These are phyloP conservation scores for Phytophthora multivora DNA, from an alignment of 352 stramenopile genomes.

Conservation along the genomic window DNA sequence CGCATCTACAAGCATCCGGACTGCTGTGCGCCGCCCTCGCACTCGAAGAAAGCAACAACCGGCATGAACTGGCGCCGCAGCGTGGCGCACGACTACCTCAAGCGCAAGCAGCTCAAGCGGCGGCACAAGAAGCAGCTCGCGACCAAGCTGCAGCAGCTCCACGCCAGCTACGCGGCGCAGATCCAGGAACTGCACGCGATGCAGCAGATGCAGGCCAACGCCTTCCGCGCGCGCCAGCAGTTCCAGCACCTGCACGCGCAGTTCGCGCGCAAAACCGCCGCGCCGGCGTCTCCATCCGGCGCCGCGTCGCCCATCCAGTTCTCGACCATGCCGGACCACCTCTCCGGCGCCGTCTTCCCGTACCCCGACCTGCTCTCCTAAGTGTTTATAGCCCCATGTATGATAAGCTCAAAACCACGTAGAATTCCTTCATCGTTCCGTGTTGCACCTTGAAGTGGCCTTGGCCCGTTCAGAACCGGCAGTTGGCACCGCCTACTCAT, in stretches of 20 bases:
- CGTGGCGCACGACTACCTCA: slow-evolving; percentile 55
- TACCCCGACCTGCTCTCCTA: slow-evolving; percentile 35
- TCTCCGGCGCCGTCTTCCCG: slow-evolving; percentile 20
- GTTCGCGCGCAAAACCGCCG: slow-evolving; percentile 14
- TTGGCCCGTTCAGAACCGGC: neutral
- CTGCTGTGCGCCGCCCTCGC: slow-evolving; percentile 36
- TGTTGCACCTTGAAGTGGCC: neutral
- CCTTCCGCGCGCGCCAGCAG: slow-evolving; percentile 48
- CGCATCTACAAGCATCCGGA: slow-evolving; percentile 54
- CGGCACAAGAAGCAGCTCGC: slow-evolving; percentile 72
- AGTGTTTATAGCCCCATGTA: slow-evolving; percentile 16
- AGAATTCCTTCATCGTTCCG: neutral
- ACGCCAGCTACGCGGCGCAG: slow-evolving; percentile 44
- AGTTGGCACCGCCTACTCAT: neutral
- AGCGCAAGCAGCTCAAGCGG: slow-evolving; percentile 75
- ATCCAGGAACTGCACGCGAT: slow-evolving; percentile 47
- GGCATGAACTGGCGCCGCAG: slow-evolving; percentile 58
- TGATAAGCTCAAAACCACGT: slow-evolving; percentile 11
- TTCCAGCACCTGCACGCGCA: slow-evolving; percentile 44
- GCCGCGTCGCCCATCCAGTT: slow-evolving; percentile 21
- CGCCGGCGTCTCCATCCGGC: slow-evolving; percentile 6
- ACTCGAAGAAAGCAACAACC: slow-evolving; percentile 32
- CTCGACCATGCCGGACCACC: slow-evolving; percentile 22
- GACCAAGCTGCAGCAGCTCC: slow-evolving; percentile 53
- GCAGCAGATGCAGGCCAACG: slow-evolving; percentile 60